Evolutionary conservation across 1,284 basidiomycete genomes (phyloP).

Genomic region (Irpex lacteus): DNA sequence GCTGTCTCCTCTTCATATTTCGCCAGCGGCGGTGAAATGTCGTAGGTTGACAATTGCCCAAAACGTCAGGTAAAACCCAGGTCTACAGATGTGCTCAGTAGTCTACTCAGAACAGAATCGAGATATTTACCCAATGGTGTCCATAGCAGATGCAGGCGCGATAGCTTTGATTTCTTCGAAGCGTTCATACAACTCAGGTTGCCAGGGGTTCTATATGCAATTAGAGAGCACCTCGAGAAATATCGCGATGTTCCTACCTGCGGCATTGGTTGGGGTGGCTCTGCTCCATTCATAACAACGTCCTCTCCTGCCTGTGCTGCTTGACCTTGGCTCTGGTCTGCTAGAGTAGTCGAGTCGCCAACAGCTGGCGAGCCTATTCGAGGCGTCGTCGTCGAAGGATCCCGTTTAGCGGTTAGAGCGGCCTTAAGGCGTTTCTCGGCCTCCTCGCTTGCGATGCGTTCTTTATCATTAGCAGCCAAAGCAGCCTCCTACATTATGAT

Average conservation of each 20-base stretch:
- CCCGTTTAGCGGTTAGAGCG: constrained; percentile 72
- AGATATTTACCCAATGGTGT: constrained; percentile 62
- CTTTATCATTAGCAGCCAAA: constrained; percentile 59
- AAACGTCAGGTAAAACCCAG: constrained; percentile 90
- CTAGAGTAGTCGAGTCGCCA: constrained; percentile 31
- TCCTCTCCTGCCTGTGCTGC: constrained; percentile 43
- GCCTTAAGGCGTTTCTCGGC: constrained; percentile 76
- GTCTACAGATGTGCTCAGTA: constrained; percentile 41
- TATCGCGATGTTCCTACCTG: constrained; percentile 17
- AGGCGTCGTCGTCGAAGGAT: constrained; percentile 52
- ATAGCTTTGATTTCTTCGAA: constrained; percentile 73
- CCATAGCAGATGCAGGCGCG: constrained; percentile 59
- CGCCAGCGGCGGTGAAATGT: constrained; percentile 70
- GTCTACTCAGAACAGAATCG: too few species aligned
- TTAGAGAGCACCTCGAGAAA: neutral
- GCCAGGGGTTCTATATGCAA: constrained; percentile 63
- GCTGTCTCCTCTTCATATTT: constrained; percentile 71
- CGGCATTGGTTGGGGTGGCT: constrained; percentile 14
- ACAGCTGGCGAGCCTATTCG: constrained; percentile 59
- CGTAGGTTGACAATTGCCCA: constrained; percentile 93
- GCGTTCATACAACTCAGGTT: constrained; percentile 63
- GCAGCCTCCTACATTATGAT: constrained; percentile 44
- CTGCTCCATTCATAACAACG: constrained; percentile 42
- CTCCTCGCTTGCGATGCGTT: constrained; percentile 65
- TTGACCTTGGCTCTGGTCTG: constrained; percentile 23